Conservation (phyloP, 768 basidiomycete genomes). For the Tulasnella sp. region DNA sequence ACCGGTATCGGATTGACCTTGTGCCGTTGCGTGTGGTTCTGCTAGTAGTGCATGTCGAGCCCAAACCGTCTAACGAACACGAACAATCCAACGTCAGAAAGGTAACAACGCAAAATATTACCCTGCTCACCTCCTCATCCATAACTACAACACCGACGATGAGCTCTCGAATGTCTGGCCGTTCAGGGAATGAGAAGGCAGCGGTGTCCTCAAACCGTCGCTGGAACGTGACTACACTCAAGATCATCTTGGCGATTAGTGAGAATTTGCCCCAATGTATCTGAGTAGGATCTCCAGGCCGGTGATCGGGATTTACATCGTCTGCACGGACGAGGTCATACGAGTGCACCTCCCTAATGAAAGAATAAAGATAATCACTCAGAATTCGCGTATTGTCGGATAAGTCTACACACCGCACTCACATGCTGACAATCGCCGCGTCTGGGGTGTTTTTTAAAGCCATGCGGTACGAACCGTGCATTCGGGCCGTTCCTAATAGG, state of each 20-base stretch:
- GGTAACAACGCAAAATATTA: no score
- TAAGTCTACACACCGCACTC: conserved; percentile 20
- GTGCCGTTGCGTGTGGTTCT: neutral
- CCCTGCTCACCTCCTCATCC: conserved; percentile 47
- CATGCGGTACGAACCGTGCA: conserved; percentile 84
- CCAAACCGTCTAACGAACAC: neutral
- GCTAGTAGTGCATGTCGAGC: neutral
- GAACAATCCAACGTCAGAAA: neutral
- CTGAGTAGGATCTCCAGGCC: conserved; percentile 49
- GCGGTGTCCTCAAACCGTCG: conserved; percentile 47
- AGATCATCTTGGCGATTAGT: conserved; percentile 80
- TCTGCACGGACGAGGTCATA: conserved; percentile 82
- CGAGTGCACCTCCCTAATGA: conserved; percentile 85
- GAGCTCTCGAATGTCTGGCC: conserved; percentile 43
- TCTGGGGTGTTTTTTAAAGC: conserved; percentile 79
- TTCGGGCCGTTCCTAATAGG: conserved; percentile 67
- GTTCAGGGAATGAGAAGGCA: conserved; percentile 55
- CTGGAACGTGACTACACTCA: conserved; percentile 68
- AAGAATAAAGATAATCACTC: conserved; percentile 17
- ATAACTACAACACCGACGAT: conserved; percentile 48
- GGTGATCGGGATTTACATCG: conserved; percentile 70
- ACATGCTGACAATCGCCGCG: conserved; percentile 69
- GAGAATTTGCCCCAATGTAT: conserved; percentile 97
- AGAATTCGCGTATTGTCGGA: no score
- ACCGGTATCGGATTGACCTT: neutral